Conservation (phyloP, 2,329 filamentous ascomycete genomes). For the Massarina eburnea region DNA sequence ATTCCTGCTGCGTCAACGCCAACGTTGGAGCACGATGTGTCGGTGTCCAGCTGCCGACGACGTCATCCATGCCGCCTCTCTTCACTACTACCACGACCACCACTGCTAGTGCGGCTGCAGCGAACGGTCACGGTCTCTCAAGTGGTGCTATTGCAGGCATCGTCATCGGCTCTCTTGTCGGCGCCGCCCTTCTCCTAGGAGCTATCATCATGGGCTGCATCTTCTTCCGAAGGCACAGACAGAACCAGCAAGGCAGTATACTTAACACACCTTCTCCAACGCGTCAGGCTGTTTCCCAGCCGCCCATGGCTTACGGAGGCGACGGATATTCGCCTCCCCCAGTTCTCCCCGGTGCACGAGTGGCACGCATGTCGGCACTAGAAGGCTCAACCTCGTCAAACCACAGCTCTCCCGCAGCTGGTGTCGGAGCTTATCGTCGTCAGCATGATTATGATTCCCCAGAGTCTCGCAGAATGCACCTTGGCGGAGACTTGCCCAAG, state of each 20-base stretch:
- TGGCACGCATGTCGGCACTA: slow-evolving; percentile 92
- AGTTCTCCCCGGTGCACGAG: slow-evolving; percentile 80
- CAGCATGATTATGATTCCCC: slow-evolving; percentile 68
- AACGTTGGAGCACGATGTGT: slow-evolving; percentile 73
- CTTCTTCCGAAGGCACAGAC: slow-evolving; percentile 56
- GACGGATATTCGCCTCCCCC: slow-evolving; percentile 39
- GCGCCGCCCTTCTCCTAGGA: slow-evolving; percentile 67
- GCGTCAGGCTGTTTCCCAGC: slow-evolving; percentile 37
- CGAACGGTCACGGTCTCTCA: slow-evolving; percentile 58
- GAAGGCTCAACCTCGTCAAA: slow-evolving; percentile 67
- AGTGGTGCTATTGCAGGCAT: slow-evolving; percentile 91
- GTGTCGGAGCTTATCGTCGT: slow-evolving; percentile 31
- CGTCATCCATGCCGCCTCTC: slow-evolving; percentile 60
- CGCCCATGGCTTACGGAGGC: slow-evolving; percentile 46
- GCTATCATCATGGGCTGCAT: slow-evolving; percentile 64
- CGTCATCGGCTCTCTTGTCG: slow-evolving; percentile 77
- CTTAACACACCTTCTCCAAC: slow-evolving; percentile 87
- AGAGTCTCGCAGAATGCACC: slow-evolving; percentile 58
- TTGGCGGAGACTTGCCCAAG: slow-evolving; percentile 55
- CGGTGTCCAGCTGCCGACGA: slow-evolving; percentile 75
- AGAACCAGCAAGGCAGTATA: slow-evolving; percentile 69
- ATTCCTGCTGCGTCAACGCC: slow-evolving; percentile 89
- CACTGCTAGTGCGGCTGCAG: slow-evolving; percentile 25
- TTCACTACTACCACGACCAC: slow-evolving; percentile 61
- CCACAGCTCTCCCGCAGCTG: slow-evolving; percentile 44